These are phyloP conservation scores for Paxillus involutus DNA, from an alignment of 768 basidiomycete genomes.

Conservation along the genomic window DNA sequence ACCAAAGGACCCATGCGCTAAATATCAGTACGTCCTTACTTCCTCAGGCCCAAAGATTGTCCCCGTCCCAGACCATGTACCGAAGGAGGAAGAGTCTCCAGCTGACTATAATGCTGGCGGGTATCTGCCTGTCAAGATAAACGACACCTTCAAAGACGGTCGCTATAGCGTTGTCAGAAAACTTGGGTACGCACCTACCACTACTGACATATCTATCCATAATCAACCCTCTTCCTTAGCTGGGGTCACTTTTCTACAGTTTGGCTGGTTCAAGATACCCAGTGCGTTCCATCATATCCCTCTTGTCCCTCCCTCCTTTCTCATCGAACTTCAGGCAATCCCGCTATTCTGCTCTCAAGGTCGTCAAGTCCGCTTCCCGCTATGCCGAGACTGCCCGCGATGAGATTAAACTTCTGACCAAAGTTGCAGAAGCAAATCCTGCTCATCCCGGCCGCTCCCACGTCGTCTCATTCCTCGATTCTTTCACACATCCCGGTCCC, in stretches of 20 bases:
- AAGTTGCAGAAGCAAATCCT: slow-evolving; percentile 70
- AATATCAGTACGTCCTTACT: slow-evolving; percentile 76
- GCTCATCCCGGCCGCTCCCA: slow-evolving; percentile 76
- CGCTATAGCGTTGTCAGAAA: slow-evolving; percentile 89
- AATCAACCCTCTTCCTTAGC: slow-evolving; percentile 37
- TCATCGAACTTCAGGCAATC: slow-evolving; percentile 47
- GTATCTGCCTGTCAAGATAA: slow-evolving; percentile 78
- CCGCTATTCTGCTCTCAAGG: slow-evolving; percentile 87
- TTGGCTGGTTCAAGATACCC: slow-evolving; percentile 80
- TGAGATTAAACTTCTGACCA: slow-evolving; percentile 89
- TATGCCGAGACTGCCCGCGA: slow-evolving; percentile 97
- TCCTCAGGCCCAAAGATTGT: slow-evolving; percentile 66
- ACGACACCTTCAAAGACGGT: slow-evolving; percentile 80
- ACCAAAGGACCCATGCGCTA: slow-evolving; percentile 62
- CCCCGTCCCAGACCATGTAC: slow-evolving; percentile 61
- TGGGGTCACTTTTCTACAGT: slow-evolving; percentile 98
- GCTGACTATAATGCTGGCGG: slow-evolving; percentile 82
- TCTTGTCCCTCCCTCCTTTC: slow-evolving; percentile 5
- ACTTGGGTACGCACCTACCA: slow-evolving; percentile 60
- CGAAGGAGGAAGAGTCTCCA: slow-evolving; percentile 81
- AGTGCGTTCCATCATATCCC: slow-evolving; percentile 47
- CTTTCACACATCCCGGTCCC: slow-evolving; percentile 75
- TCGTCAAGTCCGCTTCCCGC: slow-evolving; percentile 91
- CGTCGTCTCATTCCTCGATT: slow-evolving; percentile 88
- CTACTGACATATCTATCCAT: too few species aligned